Evolutionary conservation across 2,329 filamentous ascomycete species (phyloP).

Genomic region (Pseudogymnoascus sp.): DNA sequence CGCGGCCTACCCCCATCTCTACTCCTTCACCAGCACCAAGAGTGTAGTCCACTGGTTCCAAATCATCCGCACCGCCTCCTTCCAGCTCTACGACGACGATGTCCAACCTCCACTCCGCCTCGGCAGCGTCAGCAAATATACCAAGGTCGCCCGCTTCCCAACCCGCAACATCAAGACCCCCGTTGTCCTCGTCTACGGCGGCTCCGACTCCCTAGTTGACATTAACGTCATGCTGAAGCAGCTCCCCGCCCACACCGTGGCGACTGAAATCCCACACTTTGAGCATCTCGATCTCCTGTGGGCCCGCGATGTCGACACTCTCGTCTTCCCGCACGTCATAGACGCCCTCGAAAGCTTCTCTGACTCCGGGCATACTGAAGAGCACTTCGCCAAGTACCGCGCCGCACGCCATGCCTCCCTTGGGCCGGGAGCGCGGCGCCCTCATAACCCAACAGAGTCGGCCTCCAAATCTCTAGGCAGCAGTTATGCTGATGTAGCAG

Average conservation of each 20-base stretch:
- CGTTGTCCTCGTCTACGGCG: slow-evolving; percentile 87
- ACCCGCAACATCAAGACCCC: slow-evolving; percentile 96
- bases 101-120: slow-evolving; percentile 70
- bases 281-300: slow-evolving; percentile 97
- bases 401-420: slow-evolving; percentile 26
- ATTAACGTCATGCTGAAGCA: slow-evolving; percentile 89
- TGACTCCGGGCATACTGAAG: slow-evolving; percentile 49
- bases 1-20: slow-evolving; percentile 90
- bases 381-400: slow-evolving; percentile 54
- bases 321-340: slow-evolving; percentile 88
- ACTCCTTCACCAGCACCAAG: slow-evolving; percentile 95
- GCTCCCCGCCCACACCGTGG: slow-evolving; percentile 75
- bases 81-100: slow-evolving; percentile 99
- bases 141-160: slow-evolving; percentile 93
- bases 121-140: slow-evolving; percentile 71
- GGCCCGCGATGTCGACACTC: slow-evolving; percentile 74
- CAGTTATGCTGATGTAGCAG: slow-evolving; percentile 8
- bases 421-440: slow-evolving; percentile 17
- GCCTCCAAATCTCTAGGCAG: not conserved
- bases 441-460: slow-evolving; percentile 8
- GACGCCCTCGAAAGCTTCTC: slow-evolving; percentile 74
- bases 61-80: slow-evolving; percentile 91
- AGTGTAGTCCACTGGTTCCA: slow-evolving; percentile 99
- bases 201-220: slow-evolving; percentile 87
- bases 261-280: slow-evolving; percentile 83